phyloP scores from a whole-genome alignment of 495 filamentous ascomycete genomes.

The Margaritispora aquatica region DNA sequence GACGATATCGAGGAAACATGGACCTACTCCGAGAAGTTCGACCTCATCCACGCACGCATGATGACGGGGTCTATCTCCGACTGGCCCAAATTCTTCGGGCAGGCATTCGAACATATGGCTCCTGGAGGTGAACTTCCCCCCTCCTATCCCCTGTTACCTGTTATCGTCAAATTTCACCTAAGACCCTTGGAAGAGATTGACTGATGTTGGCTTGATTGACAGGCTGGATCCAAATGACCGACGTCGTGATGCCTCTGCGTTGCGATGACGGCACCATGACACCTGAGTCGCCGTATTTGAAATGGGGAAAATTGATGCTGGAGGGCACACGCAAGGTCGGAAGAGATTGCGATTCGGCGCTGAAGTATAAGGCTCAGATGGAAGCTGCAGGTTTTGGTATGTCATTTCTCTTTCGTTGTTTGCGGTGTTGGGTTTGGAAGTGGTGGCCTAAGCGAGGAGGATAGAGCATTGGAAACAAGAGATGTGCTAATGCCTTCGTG shows the following conservation, averaged over 20 bases:
- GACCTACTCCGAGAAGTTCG: conserved; percentile 39
- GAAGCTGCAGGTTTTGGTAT: conserved; percentile 35
- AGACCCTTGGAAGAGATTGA: too few species aligned
- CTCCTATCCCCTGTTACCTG: too few species aligned
- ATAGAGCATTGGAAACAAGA: too few species aligned
- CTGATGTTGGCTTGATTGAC: too few species aligned
- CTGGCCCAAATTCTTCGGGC: conserved; percentile 5
- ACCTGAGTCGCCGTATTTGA: background rate
- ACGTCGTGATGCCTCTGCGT: background rate
- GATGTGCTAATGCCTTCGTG: background rate
- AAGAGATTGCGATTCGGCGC: background rate
- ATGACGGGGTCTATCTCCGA: conserved; percentile 34
- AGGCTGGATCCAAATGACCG: conserved; percentile 39
- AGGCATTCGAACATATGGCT: background rate
- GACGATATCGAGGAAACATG: conserved; percentile 51
- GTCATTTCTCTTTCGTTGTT: conserved; percentile 30
- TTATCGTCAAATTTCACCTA: too few species aligned
- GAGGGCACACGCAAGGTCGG: conserved; percentile 7
- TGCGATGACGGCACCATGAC: background rate
- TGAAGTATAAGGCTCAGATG: conserved; percentile 25
- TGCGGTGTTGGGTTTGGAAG: too few species aligned
- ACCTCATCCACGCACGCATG: conserved; percentile 45
- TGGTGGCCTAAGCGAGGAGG: too few species aligned
- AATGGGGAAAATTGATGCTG: conserved; percentile 16
- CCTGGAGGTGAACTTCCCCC: background rate